Evolutionary conservation across 805 yeast genomes (phyloP).

Genomic region (Hanseniaspora meyeri): DNA sequence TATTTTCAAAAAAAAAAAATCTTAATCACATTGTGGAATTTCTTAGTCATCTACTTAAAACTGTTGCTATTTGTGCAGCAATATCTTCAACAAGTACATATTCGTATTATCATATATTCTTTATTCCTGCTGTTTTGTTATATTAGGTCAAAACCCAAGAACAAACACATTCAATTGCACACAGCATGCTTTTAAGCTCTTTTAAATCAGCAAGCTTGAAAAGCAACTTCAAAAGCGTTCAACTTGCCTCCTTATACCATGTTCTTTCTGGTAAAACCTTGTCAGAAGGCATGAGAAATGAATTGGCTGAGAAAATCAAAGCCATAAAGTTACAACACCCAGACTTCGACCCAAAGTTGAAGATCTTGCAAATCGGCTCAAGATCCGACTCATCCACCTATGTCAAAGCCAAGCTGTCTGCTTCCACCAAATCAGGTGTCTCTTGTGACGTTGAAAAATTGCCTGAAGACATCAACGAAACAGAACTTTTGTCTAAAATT

Average conservation of each 20-base stretch:
- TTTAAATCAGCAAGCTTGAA: neutral
- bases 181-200: neutral
- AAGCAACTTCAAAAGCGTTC: neutral
- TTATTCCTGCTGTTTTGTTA: no score
- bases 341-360: constrained; percentile 50
- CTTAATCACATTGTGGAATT: no score
- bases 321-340: constrained; percentile 31
- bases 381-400: constrained; percentile 74
- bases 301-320: constrained; percentile 31
- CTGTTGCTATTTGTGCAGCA: no score
- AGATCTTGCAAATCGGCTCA: constrained; percentile 65
- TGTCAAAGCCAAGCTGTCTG: constrained; percentile 67
- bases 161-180: neutral
- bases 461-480: constrained; percentile 45
- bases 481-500: constrained; percentile 43
- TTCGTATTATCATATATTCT: no score
- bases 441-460: constrained; percentile 48
- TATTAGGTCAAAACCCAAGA: no score
- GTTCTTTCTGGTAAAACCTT: constrained; percentile 38
- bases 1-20: no score
- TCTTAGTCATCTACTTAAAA: no score
- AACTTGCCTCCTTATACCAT: constrained; percentile 18
- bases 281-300: constrained; percentile 35
- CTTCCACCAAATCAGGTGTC: constrained; percentile 60
- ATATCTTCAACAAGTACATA: no score